These are phyloP conservation scores for Kwoniella mangroviensis DNA, from an alignment of 768 basidiomycete genomes.

Conservation along the genomic window DNA sequence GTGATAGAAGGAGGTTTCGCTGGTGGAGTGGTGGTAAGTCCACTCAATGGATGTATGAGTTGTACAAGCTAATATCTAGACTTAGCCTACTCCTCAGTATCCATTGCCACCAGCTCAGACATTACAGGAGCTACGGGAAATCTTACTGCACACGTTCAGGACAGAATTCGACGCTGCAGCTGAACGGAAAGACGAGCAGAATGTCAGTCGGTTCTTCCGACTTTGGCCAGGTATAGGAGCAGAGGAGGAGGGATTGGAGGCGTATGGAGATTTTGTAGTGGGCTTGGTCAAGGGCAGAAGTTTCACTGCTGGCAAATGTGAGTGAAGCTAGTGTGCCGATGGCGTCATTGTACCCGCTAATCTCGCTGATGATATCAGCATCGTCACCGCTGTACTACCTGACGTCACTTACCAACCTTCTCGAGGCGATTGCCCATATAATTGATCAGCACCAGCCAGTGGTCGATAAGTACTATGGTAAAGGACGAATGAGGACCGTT, in stretches of 20 bases:
- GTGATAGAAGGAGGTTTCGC: constrained; percentile 85
- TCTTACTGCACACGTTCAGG: constrained; percentile 76
- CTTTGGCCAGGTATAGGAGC: constrained; percentile 94
- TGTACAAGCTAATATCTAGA: constrained; percentile 13
- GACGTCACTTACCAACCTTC: constrained; percentile 83
- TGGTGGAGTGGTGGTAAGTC: constrained; percentile 77
- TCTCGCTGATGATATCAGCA: constrained; percentile 61
- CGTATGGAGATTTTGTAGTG: constrained; percentile 90
- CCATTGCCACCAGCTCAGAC: constrained; percentile 85
- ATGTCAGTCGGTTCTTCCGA: constrained; percentile 93
- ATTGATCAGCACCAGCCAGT: constrained; percentile 97
- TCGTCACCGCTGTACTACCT: constrained; percentile 92
- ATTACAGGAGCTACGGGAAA: constrained; percentile 72
- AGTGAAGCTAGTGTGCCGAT: constrained; percentile 32
- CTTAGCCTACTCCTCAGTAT: constrained; percentile 84
- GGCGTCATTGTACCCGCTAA: background rate
- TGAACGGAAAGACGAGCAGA: constrained; percentile 75
- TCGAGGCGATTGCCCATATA: constrained; percentile 93
- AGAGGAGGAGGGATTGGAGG: constrained; percentile 86
- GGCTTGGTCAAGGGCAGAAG: constrained; percentile 80
- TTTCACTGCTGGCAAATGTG: constrained; percentile 82
- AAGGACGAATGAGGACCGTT: constrained; percentile 81
- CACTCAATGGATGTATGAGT: too few species aligned
- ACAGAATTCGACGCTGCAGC: constrained; percentile 83
- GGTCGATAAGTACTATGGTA: constrained; percentile 96